These are phyloP conservation scores for Phalaenopsis equestris DNA, from an alignment of 106 monocot species.

Conservation along the genomic window DNA sequence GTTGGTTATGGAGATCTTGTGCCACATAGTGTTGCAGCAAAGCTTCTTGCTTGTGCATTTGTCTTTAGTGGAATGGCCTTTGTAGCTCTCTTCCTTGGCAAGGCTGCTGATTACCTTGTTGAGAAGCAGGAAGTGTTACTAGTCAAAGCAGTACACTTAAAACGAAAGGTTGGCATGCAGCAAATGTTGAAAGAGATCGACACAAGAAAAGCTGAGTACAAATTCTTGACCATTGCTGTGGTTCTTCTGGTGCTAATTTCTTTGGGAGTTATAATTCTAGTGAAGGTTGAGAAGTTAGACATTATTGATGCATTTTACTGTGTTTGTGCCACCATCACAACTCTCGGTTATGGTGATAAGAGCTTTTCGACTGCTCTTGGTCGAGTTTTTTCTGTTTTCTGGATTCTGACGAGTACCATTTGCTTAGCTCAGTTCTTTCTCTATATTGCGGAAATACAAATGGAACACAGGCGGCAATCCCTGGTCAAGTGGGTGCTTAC, in stretches of 20 bases:
- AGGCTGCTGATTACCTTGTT: slow-evolving; percentile 72
- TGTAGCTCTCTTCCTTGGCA: slow-evolving; percentile 53
- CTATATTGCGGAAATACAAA: slow-evolving; percentile 68
- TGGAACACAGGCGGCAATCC: slow-evolving; percentile 46
- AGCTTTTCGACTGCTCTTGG: slow-evolving; percentile 70
- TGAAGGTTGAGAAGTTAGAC: slow-evolving; percentile 54
- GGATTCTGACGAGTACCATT: slow-evolving; percentile 71
- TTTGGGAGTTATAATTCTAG: slow-evolving; percentile 43
- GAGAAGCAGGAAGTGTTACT: slow-evolving; percentile 80
- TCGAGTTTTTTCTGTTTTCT: slow-evolving; percentile 63
- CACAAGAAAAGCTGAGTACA: slow-evolving; percentile 46
- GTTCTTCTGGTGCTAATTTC: slow-evolving; percentile 35
- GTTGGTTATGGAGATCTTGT: slow-evolving; percentile 90
- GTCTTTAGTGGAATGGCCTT: slow-evolving; percentile 83
- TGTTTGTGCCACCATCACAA: slow-evolving; percentile 88
- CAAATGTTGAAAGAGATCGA: slow-evolving; percentile 43
- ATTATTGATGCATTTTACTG: slow-evolving; percentile 87
- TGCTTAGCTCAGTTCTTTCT: slow-evolving; percentile 73
- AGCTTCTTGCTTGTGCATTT: slow-evolving; percentile 75
- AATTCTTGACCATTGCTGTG: slow-evolving; percentile 23
- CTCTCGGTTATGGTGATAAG: slow-evolving; percentile 88
- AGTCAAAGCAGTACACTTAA: slow-evolving; percentile 47
- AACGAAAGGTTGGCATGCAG: slow-evolving; percentile 25
- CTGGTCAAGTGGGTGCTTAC: slow-evolving; percentile 83
- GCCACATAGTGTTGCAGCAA: slow-evolving; percentile 41